Evolutionary conservation across 2,329 filamentous ascomycete genomes (phyloP).

Genomic region (Penicillium sp.): DNA sequence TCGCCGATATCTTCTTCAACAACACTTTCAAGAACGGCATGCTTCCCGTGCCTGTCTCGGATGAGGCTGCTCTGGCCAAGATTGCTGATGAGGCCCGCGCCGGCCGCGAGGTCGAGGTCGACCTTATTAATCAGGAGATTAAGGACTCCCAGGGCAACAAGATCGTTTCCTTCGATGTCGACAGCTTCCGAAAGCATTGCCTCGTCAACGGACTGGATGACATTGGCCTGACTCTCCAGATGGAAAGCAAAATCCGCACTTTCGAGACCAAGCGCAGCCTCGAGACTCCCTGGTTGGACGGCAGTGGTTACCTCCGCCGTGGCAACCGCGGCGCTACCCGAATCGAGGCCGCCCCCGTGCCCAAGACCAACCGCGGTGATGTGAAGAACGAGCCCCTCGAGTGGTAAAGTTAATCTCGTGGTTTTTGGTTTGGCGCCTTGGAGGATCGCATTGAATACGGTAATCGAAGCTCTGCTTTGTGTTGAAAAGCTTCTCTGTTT

Average conservation of each 20-base stretch:
- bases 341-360: slow-evolving; percentile 67
- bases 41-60: slow-evolving; percentile 76
- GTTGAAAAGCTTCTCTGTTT: slow-evolving; percentile 11
- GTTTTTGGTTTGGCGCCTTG: slow-evolving; percentile 6
- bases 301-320: slow-evolving; percentile 71
- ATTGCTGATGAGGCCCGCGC: slow-evolving; percentile 76
- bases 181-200: slow-evolving; percentile 93
- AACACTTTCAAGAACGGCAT: slow-evolving; percentile 99
- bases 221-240: slow-evolving; percentile 89
- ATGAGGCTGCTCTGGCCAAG: slow-evolving; percentile 63
- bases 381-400: slow-evolving; percentile 81
- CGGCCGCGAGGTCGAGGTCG: slow-evolving; percentile 82
- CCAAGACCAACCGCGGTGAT: slow-evolving; percentile 85
- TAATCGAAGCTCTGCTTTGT: slow-evolving; percentile 10
- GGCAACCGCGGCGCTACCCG: slow-evolving; percentile 57
- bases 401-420: slow-evolving; percentile 59
- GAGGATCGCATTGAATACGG: slow-evolving; percentile 11
- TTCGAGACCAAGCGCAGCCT: slow-evolving; percentile 76
- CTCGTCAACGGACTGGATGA: slow-evolving; percentile 91
- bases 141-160: slow-evolving; percentile 71
- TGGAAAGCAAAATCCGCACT: slow-evolving; percentile 79
- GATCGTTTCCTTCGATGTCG: slow-evolving; percentile 79
- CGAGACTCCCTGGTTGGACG: slow-evolving; percentile 89
- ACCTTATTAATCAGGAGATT: slow-evolving; percentile 80
- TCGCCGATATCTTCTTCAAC: slow-evolving; percentile 96